Evolutionary conservation across 805 yeast genomes (phyloP).

Genomic region (Candida insectorum): DNA sequence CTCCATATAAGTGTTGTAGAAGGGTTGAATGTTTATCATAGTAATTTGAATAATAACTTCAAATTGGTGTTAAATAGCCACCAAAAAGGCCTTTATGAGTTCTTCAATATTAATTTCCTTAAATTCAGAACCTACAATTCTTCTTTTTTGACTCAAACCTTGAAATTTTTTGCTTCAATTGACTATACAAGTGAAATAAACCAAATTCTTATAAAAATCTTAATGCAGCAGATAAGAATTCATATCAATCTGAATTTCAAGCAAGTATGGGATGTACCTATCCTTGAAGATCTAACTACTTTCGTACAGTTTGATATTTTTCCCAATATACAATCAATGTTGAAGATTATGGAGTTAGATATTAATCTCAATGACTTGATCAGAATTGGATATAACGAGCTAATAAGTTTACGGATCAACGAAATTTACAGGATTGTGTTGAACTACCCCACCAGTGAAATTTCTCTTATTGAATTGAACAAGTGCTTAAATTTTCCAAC

Average conservation of each 20-base stretch:
- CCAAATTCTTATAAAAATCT: slow-evolving; percentile 31
- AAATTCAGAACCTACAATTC: slow-evolving; percentile 1
- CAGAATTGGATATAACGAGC: slow-evolving; percentile 35
- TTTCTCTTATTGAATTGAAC: slow-evolving; percentile 58
- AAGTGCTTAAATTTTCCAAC: slow-evolving; percentile 36
- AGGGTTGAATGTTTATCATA: slow-evolving; percentile 19
- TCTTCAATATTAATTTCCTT: slow-evolving; percentile 10
- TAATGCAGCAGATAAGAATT: slow-evolving; percentile 32
- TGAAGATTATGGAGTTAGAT: slow-evolving; percentile 14
- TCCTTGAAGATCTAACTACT: slow-evolving; percentile 26
- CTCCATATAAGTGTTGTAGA: too few relatives aligned
- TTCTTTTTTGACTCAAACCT: slow-evolving; percentile 2
- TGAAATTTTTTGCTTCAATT: slow-evolving; percentile 18
- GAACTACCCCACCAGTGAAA: slow-evolving; percentile 48
- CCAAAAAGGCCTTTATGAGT: slow-evolving; percentile 10
- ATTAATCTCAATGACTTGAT: slow-evolving; percentile 23
- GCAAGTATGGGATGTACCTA: slow-evolving; percentile 36
- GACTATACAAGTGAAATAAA: slow-evolving; percentile 21
- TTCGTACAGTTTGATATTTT: slow-evolving; percentile 40
- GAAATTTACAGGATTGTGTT: slow-evolving; percentile 61
- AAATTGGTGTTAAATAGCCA: slow-evolving; percentile 13
- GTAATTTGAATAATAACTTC: slow-evolving; percentile 30
- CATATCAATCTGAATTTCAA: slow-evolving; percentile 28
- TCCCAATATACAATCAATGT: slow-evolving; percentile 26
- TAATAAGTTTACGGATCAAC: slow-evolving; percentile 45